Evolutionary conservation across 2,329 filamentous ascomycete genomes (phyloP), one percentile per base, ranked within the genome.

Genomic region (Endothia cerciana): DNA sequence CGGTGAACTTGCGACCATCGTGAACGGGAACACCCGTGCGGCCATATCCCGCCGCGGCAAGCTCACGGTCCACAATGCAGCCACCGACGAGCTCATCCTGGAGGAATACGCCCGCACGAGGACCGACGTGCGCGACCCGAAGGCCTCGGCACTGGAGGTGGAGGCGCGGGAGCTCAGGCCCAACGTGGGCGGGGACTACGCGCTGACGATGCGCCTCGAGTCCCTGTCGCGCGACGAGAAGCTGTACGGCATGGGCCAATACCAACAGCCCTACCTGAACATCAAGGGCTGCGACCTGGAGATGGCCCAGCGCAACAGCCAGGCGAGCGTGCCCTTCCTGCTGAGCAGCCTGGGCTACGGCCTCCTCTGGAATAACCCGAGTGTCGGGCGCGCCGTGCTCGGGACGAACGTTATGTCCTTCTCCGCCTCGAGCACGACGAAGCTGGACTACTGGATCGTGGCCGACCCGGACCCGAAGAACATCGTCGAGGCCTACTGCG

Each of bases 221-320:
- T 84, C 83, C 1, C 72, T 85, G 62, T 74, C 83, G 62, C 74
- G 77, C 0, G 77, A 83, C 22, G 88, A 90, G 73, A 85, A 83
- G 71, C 84, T 90, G n/a, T 90, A 82, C 70, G 88, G 88, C 25
- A 90, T 90, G 87, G 88, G 88, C 0, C 88, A 90, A 74, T 90
- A 90, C 67, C 88, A 90, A 71, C 87, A 90, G 69, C 84, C 85
- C 0, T 81, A 79, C 61, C 77, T 90, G n/a, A 81, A 90, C 71
- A 78, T 90, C 59, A 90, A 89, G 70, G 88, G 88, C 0, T 72
- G 79, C 0, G 87, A 90, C 65, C 74, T 90, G 1, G 88, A 90
- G 71, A 80, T 90, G 2, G 87, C 88, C 0, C 88, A 90, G 45
- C 82, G 87, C 1, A 90, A 90, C 72, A 89, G 86, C 0, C 88